Percentiles rank a stretch among this genome's conserved stretches.
These are phyloP conservation scores for Ricinus communis DNA, from an alignment of 345 rosid genomes.

Conservation along the genomic window DNA sequence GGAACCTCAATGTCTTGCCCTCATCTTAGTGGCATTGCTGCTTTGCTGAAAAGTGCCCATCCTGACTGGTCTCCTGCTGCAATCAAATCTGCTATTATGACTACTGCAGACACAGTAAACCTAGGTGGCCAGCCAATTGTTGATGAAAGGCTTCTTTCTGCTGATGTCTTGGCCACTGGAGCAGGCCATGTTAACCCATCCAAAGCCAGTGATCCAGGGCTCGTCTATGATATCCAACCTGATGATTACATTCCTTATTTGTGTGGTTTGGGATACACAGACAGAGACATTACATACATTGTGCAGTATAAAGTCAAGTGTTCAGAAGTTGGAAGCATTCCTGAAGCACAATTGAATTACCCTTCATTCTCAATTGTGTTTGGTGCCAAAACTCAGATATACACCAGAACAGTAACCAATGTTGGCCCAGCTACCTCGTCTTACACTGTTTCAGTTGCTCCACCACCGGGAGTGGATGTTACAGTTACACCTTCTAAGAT, in stretches of 20 bases:
- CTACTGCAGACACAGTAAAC: conserved; percentile 29
- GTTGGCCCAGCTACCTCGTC: conserved; percentile 14
- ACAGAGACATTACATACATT: background rate
- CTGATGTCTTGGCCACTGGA: conserved; percentile 50
- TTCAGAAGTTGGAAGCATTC: conserved; percentile 8
- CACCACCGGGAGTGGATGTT: conserved; percentile 13
- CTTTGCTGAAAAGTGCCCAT: conserved; percentile 51
- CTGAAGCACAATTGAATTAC: conserved; percentile 24
- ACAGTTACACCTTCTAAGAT: conserved; percentile 4
- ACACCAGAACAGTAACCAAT: conserved; percentile 21
- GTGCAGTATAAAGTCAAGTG: conserved; percentile 15
- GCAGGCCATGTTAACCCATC: conserved; percentile 51
- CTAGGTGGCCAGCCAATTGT: conserved; percentile 16
- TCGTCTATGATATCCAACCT: conserved; percentile 42
- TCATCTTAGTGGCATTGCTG: conserved; percentile 58
- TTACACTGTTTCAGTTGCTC: background rate
- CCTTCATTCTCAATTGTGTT: conserved; percentile 24
- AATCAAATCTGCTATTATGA: conserved; percentile 57
- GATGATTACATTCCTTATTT: conserved; percentile 22
- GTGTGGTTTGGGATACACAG: conserved; percentile 18
- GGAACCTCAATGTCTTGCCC: conserved; percentile 74
- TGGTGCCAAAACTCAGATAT: conserved; percentile 8
- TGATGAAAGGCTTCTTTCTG: conserved; percentile 18
- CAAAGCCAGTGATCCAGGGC: conserved; percentile 47
- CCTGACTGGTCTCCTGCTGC: conserved; percentile 67